phyloP scores from a whole-genome alignment of 2,329 filamentous ascomycete genomes.

The Arthrocladium fulminans region DNA sequence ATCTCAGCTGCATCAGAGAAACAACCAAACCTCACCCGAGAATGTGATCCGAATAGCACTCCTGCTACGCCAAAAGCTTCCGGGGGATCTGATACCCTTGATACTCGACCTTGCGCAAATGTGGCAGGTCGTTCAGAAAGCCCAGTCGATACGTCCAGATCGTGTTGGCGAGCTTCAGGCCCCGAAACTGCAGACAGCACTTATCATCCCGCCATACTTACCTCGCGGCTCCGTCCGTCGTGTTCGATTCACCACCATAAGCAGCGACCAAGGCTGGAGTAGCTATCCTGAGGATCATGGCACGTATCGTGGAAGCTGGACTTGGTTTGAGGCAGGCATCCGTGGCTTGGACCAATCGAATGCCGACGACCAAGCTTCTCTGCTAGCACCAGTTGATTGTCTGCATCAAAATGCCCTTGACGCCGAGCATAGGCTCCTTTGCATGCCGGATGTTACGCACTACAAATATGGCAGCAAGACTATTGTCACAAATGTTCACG shows the following conservation, averaged over 20 bases:
- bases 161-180: not conserved
- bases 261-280: constrained; percentile 13
- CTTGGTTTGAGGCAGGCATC: constrained; percentile 17
- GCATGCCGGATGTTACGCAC: not conserved
- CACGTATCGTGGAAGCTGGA: constrained; percentile 13
- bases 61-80: constrained; percentile 13
- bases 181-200: constrained; percentile 4
- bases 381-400: constrained; percentile 7
- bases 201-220: constrained; percentile 2
- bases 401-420: constrained; percentile 2
- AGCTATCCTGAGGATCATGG: constrained; percentile 8
- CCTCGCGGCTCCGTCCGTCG: constrained; percentile 2
- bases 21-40: not conserved
- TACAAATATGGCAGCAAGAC: constrained; percentile 7
- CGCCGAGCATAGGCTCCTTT: constrained; percentile 2
- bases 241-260: constrained; percentile 7
- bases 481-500: constrained; percentile 16
- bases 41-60: constrained; percentile 14
- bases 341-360: constrained; percentile 5
- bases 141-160: not conserved
- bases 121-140: constrained; percentile 6
- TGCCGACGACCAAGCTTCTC: not conserved
- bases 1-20: not conserved
- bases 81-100: constrained; percentile 15
- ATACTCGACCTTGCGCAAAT: constrained; percentile 18